Evolutionary conservation across 768 basidiomycete genomes (phyloP), one percentile per base, ranked within the genome.

Genomic region (Leccinum barrowsii): DNA sequence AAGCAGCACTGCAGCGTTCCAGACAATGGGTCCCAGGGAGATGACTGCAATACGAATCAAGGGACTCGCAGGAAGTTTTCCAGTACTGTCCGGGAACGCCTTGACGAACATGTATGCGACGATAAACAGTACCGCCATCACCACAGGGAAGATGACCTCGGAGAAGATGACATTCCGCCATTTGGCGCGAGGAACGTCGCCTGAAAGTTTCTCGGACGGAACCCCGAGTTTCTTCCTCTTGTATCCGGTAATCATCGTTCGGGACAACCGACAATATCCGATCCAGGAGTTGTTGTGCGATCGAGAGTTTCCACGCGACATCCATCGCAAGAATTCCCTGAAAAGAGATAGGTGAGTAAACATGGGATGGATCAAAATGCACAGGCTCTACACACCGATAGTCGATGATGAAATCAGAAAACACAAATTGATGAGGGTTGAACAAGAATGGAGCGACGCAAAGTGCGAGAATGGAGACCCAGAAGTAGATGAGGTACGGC

Each of bases 391-490:
- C 84, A 67, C 68, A 89, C 89, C 90, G 81, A 67, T 94, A 94
- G 75, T 99, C 97, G 70, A 98, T 91, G 73, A 98, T 84, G 75
- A 95, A 99, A 74, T 99, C 97, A 40, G 94, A 85, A 74, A 94
- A 89, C 19, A 92, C 91, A 77, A 99, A 99, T 75, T 98, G 97
- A 74, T 99, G 97, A n/a, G 97, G 97, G 72, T 98, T 99, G 84
- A 98, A 99, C 68, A 98, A 73, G 89, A 99, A 99, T 7, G 97
- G 97, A 30, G 96, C 89, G 63, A 98, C 76, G 68, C 94, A 98
- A 8, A 99, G 82, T 15, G 94, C 85, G 32, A 94, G 78, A 61
- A 95, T 92, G 46, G 96, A 94, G 55, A 98, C 73, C 96, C 96
- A 98, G 82, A 99, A 99, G 80, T 98, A 99, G 72, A 94, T 88